phyloP scores from a whole-genome alignment of 2,329 filamentous ascomycete species.

The Diaporthe sp. region DNA sequence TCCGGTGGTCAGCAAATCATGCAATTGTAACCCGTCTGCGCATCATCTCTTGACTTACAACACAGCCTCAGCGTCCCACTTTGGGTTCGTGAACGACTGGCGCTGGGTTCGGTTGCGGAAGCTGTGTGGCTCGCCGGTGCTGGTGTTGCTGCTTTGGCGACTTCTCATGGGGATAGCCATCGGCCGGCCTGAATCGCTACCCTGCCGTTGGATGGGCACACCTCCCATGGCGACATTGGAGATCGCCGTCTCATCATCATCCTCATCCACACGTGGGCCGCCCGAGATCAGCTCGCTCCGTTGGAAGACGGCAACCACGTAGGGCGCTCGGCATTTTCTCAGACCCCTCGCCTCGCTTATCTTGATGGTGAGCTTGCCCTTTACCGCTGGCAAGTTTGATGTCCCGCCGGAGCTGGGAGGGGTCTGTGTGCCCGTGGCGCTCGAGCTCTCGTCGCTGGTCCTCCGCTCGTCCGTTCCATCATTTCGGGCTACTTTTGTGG shows the following conservation, averaged over 20 bases:
- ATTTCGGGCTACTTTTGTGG: conserved; percentile 65
- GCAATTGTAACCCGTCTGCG: background rate
- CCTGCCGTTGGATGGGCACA: conserved; percentile 72
- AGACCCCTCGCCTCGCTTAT: conserved; percentile 89
- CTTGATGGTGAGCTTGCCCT: conserved; percentile 90
- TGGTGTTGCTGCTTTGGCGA: conserved; percentile 96
- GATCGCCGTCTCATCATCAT: conserved; percentile 63
- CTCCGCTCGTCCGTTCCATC: conserved; percentile 57
- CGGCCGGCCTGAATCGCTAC: conserved; percentile 83
- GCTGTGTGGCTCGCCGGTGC: conserved; percentile 74
- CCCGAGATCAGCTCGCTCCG: conserved; percentile 96
- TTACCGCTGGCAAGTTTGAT: conserved; percentile 74
- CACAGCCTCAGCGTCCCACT: conserved; percentile 94
- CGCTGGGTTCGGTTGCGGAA: conserved; percentile 70
- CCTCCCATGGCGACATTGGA: conserved; percentile 59
- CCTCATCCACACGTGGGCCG: conserved; percentile 75
- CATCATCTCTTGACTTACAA: conserved; percentile 75
- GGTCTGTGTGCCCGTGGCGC: conserved; percentile 66
- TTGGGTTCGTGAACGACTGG: conserved; percentile 80
- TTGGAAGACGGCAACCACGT: conserved; percentile 97
- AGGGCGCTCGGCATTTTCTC: conserved; percentile 86
- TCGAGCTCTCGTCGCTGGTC: conserved; percentile 54
- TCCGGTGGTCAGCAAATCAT: background rate
- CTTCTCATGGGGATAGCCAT: conserved; percentile 98
- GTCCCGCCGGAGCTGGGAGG: conserved; percentile 64